phyloP scores from a whole-genome alignment of 208 protist genomes.

The Lotmaria passim region DNA sequence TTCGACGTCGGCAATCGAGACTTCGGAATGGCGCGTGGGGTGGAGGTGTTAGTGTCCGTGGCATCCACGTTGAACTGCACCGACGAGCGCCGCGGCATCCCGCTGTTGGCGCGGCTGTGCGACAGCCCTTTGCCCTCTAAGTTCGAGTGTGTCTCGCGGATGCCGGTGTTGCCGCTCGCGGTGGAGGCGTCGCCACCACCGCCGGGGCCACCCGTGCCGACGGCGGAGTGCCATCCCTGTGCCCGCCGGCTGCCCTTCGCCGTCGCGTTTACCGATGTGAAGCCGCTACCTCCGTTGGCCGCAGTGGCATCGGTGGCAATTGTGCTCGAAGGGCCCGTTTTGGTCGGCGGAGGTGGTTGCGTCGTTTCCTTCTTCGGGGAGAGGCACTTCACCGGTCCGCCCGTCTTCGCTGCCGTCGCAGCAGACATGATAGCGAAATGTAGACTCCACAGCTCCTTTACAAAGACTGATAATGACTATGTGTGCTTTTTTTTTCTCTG shows the following conservation, averaged over 20 bases:
- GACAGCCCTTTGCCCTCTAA: conserved; percentile 4
- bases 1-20: neutral
- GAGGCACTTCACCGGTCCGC: neutral
- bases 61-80: conserved; percentile 32
- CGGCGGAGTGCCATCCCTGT: conserved; percentile 26
- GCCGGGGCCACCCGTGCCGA: neutral
- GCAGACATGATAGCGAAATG: neutral
- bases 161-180: neutral
- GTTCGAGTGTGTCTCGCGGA: neutral
- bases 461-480: too few species aligned
- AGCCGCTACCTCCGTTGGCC: too few species aligned
- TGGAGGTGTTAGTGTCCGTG: neutral
- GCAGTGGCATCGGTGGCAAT: neutral
- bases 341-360: neutral
- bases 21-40: neutral
- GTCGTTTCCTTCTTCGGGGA: conserved; percentile 1
- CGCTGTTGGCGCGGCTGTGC: neutral
- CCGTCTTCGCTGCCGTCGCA: neutral
- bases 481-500: too few species aligned
- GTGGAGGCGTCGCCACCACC: neutral
- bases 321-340: neutral
- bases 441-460: neutral
- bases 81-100: conserved; percentile 11
- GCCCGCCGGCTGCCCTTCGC: conserved; percentile 23
- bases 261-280: conserved; percentile 2